These are phyloP conservation scores for Gossypium schwendimanii DNA, from an alignment of 441 rosid genomes.

Conservation along the genomic window DNA sequence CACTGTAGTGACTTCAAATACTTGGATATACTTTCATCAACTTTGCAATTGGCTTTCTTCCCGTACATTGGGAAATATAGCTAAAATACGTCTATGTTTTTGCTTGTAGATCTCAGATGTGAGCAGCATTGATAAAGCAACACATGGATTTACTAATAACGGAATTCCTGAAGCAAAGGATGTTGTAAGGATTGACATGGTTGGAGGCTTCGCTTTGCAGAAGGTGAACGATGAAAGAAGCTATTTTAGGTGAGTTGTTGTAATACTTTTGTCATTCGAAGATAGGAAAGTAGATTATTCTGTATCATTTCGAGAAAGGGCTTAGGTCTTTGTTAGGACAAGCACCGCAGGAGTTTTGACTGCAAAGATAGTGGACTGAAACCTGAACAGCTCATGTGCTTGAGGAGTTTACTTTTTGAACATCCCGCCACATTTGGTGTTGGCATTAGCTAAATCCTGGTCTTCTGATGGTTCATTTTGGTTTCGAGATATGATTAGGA, in stretches of 20 bases:
- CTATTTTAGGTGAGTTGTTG: conserved; percentile 61
- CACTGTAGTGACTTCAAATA: conserved; percentile 47
- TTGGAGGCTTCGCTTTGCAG: conserved; percentile 86
- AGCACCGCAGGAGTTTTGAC: background rate
- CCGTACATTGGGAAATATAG: background rate
- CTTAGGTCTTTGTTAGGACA: background rate
- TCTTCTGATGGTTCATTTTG: background rate
- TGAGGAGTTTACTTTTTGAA: background rate
- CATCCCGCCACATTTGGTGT: background rate
- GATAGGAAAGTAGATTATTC: background rate
- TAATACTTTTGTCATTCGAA: background rate
- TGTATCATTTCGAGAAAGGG: background rate
- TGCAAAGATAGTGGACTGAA: background rate
- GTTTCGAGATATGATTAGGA: background rate
- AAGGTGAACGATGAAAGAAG: conserved; percentile 69
- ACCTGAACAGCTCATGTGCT: background rate
- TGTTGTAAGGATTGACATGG: conserved; percentile 64
- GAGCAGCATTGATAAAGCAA: conserved; percentile 44
- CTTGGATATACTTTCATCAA: conserved; percentile 3
- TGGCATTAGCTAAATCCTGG: background rate
- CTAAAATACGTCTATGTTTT: background rate
- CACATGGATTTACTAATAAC: conserved; percentile 49
- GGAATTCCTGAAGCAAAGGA: conserved; percentile 55
- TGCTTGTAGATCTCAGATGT: conserved; percentile 58
- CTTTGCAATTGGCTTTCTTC: conserved; percentile 9